Percentiles rank a stretch among this genome's conserved stretches.
Evolutionary conservation across 2,329 filamentous ascomycete genomes (phyloP).

Genomic region (Penicillium crustosum): DNA sequence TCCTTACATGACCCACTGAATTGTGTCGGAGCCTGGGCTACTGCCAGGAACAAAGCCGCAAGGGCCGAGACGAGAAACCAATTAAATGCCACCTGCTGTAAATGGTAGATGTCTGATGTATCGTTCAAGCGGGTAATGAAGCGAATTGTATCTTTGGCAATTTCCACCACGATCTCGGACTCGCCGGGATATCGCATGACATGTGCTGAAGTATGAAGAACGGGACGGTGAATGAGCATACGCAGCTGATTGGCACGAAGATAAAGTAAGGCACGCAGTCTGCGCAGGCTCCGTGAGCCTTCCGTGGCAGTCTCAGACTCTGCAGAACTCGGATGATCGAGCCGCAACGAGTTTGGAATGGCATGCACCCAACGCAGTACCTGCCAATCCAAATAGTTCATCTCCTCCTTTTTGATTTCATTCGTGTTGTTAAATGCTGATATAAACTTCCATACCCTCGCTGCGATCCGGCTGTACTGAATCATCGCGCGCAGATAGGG

Average conservation of each 20-base stretch:
- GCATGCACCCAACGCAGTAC: conserved; percentile 79
- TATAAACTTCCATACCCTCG: conserved; percentile 83
- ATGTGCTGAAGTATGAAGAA: conserved; percentile 71
- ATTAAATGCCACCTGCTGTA: conserved; percentile 64
- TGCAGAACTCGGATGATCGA: conserved; percentile 55
- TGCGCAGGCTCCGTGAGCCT: conserved; percentile 61
- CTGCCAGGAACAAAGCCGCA: conserved; percentile 62
- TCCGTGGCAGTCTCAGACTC: conserved; percentile 43
- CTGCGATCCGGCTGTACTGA: conserved; percentile 74
- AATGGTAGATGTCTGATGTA: conserved; percentile 61
- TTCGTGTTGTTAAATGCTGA: conserved; percentile 65
- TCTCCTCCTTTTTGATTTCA: conserved; percentile 69
- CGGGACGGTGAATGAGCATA: conserved; percentile 81
- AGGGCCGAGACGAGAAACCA: conserved; percentile 64
- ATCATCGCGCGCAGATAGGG: conserved; percentile 87
- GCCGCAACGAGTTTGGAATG: conserved; percentile 63
- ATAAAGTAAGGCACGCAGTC: conserved; percentile 79
- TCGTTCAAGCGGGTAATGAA: conserved; percentile 61
- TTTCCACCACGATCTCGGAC: conserved; percentile 65
- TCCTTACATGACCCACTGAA: conserved; percentile 59
- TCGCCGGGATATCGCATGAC: conserved; percentile 73
- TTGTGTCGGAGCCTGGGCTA: conserved; percentile 60
- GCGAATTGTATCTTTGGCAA: conserved; percentile 64
- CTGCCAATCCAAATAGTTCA: conserved; percentile 77
- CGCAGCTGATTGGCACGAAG: conserved; percentile 87